Base-by-base conservation (phyloP, 208 protist genomes). In the Crithidia brevicula region DNA sequence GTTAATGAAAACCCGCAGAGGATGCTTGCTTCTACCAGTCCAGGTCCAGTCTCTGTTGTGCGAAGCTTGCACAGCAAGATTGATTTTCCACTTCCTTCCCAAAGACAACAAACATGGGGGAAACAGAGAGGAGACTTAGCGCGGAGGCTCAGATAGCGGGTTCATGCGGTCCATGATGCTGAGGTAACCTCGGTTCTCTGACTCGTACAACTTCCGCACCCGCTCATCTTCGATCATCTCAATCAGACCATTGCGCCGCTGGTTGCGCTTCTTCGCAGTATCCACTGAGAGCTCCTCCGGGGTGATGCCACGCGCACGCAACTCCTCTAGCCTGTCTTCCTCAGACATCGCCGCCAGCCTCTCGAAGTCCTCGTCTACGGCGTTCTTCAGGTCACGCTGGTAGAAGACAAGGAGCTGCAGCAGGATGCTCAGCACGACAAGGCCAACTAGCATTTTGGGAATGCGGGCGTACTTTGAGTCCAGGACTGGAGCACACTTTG, bases 401-500 rank as follows among this genome's bases (percentile, higher is more conserved):
- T 79, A 76, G 33, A 91, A 57, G 20, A 92, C 71, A 22, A 92
- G 67, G 6, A 89, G 38, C 73, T 96, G 91, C 57, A 96, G 53
- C 11, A 82, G 25, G 30, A 93, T 64, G 47, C 74, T 82, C 43
- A 92, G 45, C 2, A 88, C 6, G 3, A 96, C 67, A 33, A 94
- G 38, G 3, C 1, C 63, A 0, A 91, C 77, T 20, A 94, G 51
- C 8, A 88, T 22, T 27, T 74, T 61, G 1, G 91, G 84, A 28
- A 83, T 61, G 8, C 71, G 76, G 2, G 82, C 70, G 69, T 92
- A 94, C 69, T 82, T 80, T 43, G 66, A 65, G 49, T 94, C 87
- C 16, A 94, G 46, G 30, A 73, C 80, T 0, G 88, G 87, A 5
- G 91, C 69, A 49, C 91, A 96, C 58, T 87, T 88, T 34, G 88